phyloP scores from a whole-genome alignment of 768 basidiomycete genomes.

The Amanita phalloides region DNA sequence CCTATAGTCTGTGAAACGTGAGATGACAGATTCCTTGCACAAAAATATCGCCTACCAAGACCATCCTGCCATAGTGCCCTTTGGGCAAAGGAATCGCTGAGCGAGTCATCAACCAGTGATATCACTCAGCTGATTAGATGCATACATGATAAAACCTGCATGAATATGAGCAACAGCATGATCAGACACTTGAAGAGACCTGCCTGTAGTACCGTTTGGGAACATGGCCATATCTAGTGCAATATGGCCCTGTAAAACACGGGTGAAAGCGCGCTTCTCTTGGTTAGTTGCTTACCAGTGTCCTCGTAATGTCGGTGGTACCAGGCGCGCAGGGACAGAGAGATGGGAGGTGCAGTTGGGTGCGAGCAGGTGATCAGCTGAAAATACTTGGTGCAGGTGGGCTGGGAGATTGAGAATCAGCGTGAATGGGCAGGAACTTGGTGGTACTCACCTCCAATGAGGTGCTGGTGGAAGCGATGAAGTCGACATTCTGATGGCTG shows the following conservation, averaged over 20 bases:
- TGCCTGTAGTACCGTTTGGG: constrained; percentile 71
- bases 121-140: not conserved
- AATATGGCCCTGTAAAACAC: constrained; percentile 87
- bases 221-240: constrained; percentile 80
- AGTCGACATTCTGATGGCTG: no score
- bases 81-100: constrained; percentile 74
- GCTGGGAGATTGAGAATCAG: no score
- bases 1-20: constrained; percentile 41
- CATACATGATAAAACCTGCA: constrained; percentile 48
- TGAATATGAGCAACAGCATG: not conserved
- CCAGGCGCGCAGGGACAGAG: no score
- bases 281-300: constrained; percentile 39
- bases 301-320: no score
- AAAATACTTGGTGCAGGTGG: no score
- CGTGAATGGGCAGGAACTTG: no score
- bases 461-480: no score
- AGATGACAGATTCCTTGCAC: constrained; percentile 3
- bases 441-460: no score
- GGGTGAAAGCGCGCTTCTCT: constrained; percentile 82
- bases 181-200: constrained; percentile 15
- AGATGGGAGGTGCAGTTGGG: no score
- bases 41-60: constrained; percentile 41
- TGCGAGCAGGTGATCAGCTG: no score
- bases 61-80: constrained; percentile 80
- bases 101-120: constrained; percentile 28